Conservation (phyloP, 2,329 filamentous ascomycete genomes). For the Geoglossum cookeanum region DNA sequence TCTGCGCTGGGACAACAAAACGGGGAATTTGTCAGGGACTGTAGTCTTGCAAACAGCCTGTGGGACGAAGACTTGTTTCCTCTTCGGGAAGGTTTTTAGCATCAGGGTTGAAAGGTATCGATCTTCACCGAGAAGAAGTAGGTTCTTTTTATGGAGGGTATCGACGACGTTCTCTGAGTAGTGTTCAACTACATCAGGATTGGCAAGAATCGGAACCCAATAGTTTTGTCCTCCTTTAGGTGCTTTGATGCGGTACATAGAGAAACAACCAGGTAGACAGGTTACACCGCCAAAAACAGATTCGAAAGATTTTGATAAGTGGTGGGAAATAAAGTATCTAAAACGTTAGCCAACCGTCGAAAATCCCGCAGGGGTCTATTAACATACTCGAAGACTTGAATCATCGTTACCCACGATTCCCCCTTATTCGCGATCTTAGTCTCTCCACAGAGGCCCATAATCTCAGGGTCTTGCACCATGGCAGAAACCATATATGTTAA, state of each 20-base stretch:
- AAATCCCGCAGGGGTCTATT: constrained; percentile 15
- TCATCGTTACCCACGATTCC: constrained; percentile 85
- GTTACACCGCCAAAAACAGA: constrained; percentile 98
- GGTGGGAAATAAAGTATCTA: constrained; percentile 88
- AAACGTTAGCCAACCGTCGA: constrained; percentile 5
- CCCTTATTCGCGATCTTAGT: constrained; percentile 99
- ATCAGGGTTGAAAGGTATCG: constrained; percentile 92
- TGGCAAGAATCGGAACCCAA: constrained; percentile 96
- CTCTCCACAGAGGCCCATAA: constrained; percentile 97
- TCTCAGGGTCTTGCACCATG: constrained; percentile 97
- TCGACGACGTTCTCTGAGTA: constrained; percentile 99
- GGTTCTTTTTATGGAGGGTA: constrained; percentile 92
- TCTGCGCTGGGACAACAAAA: constrained; percentile 82
- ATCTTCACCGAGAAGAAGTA: constrained; percentile 82
- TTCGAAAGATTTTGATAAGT: constrained; percentile 91
- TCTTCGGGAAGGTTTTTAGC: constrained; percentile 96
- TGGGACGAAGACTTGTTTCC: constrained; percentile 95
- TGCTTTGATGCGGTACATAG: constrained; percentile 99
- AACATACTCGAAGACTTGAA: constrained; percentile 73
- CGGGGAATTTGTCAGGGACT: constrained; percentile 80
- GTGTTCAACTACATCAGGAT: constrained; percentile 96
- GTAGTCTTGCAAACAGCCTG: constrained; percentile 98
- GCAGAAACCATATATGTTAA: constrained; percentile 97
- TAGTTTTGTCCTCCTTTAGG: constrained; percentile 98
- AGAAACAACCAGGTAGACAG: constrained; percentile 96